Percentiles rank a stretch among this genome's conserved stretches.
These are phyloP conservation scores for Starmerella ratchasimensis DNA, from an alignment of 805 yeast species.

Conservation along the genomic window DNA sequence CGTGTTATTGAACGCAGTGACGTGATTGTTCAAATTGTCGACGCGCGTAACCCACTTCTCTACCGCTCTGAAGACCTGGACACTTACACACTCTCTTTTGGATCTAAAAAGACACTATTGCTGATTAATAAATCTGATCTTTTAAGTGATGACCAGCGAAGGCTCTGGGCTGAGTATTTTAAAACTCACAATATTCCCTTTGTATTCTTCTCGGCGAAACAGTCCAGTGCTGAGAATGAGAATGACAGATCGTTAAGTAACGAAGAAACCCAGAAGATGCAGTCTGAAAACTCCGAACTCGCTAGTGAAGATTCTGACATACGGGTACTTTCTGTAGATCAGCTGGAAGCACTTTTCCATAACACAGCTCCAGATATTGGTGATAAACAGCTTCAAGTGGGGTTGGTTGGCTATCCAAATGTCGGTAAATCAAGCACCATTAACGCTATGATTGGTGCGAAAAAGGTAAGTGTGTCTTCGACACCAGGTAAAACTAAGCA, in stretches of 20 bases:
- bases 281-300: neutral
- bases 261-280: neutral
- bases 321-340: slow-evolving; percentile 64
- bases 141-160: slow-evolving; percentile 61
- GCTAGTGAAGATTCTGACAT: slow-evolving; percentile 32
- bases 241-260: no score
- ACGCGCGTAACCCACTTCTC: slow-evolving; percentile 84
- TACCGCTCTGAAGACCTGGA: slow-evolving; percentile 85
- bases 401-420: slow-evolving; percentile 95
- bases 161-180: slow-evolving; percentile 79
- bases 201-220: slow-evolving; percentile 85
- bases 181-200: slow-evolving; percentile 52
- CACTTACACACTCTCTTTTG: slow-evolving; percentile 58
- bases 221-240: slow-evolving; percentile 44
- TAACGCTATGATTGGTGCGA: slow-evolving; percentile 89
- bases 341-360: slow-evolving; percentile 68
- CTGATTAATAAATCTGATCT: slow-evolving; percentile 91
- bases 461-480: slow-evolving; percentile 93
- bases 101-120: slow-evolving; percentile 61
- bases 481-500: slow-evolving; percentile 99
- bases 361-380: slow-evolving; percentile 50
- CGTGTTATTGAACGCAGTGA: slow-evolving; percentile 93
- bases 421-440: slow-evolving; percentile 96
- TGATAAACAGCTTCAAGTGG: slow-evolving; percentile 58
- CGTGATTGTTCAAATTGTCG: slow-evolving; percentile 90